Evolutionary conservation across 306 rosid genomes (phyloP).

Genomic region (Cucurbita maxima): DNA sequence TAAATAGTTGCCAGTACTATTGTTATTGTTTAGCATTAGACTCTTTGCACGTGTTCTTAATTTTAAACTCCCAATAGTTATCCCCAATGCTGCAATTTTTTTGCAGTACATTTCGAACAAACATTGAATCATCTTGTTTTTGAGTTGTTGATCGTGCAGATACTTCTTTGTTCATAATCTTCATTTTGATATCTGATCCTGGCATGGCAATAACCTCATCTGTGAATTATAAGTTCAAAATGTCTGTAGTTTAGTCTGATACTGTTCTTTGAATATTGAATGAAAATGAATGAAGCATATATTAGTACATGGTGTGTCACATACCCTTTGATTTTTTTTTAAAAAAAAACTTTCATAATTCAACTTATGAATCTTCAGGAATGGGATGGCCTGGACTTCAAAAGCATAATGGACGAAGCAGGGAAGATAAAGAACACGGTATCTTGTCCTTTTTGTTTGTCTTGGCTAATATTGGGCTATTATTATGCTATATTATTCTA

Average conservation of each 20-base stretch:
- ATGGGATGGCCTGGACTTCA: slow-evolving; percentile 85
- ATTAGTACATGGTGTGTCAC: not conserved
- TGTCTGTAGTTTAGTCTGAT: not conserved
- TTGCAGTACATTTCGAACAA: not conserved
- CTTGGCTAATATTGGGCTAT: not conserved
- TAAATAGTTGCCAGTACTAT: not conserved
- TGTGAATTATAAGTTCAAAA: not conserved
- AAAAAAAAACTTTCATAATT: not conserved
- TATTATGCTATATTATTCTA: not conserved
- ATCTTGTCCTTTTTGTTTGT: slow-evolving; percentile 8
- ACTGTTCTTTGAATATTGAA: not conserved
- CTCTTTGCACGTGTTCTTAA: not conserved
- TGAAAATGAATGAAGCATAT: not conserved
- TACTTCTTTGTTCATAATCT: not conserved
- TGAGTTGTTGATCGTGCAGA: not conserved
- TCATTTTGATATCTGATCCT: not conserved
- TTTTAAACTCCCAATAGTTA: not conserved
- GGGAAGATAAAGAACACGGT: slow-evolving; percentile 78
- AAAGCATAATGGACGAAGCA: slow-evolving; percentile 80
- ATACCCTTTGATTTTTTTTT: not conserved
- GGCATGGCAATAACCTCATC: not conserved
- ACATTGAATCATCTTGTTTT: not conserved
- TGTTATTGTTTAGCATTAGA: not conserved
- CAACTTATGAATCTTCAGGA: slow-evolving; percentile 31
- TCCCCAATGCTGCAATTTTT: not conserved